Evolutionary conservation across 352 stramenopile species (phyloP).

Genomic region (Phytophthora multivora): DNA sequence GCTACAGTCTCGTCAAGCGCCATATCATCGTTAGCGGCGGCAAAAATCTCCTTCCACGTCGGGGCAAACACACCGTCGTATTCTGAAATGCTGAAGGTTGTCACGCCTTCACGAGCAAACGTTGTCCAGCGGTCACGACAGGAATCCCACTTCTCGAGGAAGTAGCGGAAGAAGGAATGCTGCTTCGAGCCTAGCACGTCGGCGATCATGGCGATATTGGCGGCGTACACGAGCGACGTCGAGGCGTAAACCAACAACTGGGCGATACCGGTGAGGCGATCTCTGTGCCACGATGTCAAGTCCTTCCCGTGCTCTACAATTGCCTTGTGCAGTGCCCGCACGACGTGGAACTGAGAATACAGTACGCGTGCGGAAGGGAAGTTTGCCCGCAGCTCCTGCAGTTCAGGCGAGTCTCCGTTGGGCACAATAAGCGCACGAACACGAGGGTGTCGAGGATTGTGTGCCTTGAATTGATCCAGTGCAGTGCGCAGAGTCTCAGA

Average conservation of each 20-base stretch:
- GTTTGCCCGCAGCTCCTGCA: constrained; percentile 19
- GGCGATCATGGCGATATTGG: constrained; percentile 32
- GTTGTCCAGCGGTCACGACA: constrained; percentile 40
- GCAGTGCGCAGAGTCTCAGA: constrained; percentile 32
- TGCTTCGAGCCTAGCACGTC: constrained; percentile 34
- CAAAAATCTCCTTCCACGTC: constrained; percentile 35
- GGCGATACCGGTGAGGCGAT: constrained; percentile 37
- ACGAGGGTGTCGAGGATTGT: constrained; percentile 29
- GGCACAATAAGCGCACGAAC: constrained; percentile 34
- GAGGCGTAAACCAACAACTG: constrained; percentile 41
- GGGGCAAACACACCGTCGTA: constrained; percentile 25
- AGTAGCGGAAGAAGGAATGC: constrained; percentile 36
- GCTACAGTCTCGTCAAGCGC: constrained; percentile 39
- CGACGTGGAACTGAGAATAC: constrained; percentile 45
- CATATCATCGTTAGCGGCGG: constrained; percentile 32
- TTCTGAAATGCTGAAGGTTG: constrained; percentile 38
- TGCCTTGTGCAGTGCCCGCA: constrained; percentile 35
- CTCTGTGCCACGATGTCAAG: constrained; percentile 40
- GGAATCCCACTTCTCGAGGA: constrained; percentile 32
- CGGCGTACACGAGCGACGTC: constrained; percentile 27
- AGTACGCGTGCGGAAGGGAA: constrained; percentile 35
- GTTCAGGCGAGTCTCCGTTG: constrained; percentile 10
- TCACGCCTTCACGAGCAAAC: constrained; percentile 39
- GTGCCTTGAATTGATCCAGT: constrained; percentile 36
- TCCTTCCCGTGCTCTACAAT: constrained; percentile 30